Evolutionary conservation across 2,329 filamentous ascomycete species (phyloP), one percentile per base, ranked within the genome.

Genomic region (Scedosporium boydii): DNA sequence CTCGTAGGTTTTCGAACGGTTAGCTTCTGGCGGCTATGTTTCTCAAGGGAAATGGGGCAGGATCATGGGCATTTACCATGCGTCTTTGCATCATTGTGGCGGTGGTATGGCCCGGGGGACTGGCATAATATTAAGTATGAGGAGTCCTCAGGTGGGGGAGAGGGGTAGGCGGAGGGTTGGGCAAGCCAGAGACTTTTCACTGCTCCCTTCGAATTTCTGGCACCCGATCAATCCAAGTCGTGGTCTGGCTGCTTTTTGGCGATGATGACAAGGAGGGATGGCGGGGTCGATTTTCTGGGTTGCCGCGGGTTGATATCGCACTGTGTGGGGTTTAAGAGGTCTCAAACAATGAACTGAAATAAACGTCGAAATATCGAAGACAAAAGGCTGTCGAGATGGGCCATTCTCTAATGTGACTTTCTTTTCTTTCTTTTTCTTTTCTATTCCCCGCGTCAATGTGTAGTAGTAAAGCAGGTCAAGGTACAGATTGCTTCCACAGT

Each of bases 11-110:
- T 23, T 27, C 9, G 26, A n/a, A 58, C 16, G 16, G 26, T 58
- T 27, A 27, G 23, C 14, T 21, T 23, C 9, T 18, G 46, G 10
- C 27, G 12, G 59, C 6, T 9, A 38, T 14, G 27, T 6, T 10
- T 14, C 21, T 1, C 21, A 7, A 18, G 12, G 18, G 29, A 18
- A 26, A 16, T 12, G 34, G 51, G 10, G 18, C 2, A 2, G 18
- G 14, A 18, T 16, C 7, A 42, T 29, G 59, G 14, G 16, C 23
- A 65, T 75, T 68, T 74, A 85, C 84, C 84, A 87, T 87, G 65
- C 84, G 83, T 67, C 81, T 78, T 71, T 85, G 80, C 73, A 86
- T 75, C 74, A 83, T 78, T 57, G 74, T 75, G 60, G 75, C 69
- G 74, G 77, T 77, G 55, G 38, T 70, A 65, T 55, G 51, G n/a